phyloP scores from a whole-genome alignment of 179 eudicot species.

The Amaranthus tricolor region DNA sequence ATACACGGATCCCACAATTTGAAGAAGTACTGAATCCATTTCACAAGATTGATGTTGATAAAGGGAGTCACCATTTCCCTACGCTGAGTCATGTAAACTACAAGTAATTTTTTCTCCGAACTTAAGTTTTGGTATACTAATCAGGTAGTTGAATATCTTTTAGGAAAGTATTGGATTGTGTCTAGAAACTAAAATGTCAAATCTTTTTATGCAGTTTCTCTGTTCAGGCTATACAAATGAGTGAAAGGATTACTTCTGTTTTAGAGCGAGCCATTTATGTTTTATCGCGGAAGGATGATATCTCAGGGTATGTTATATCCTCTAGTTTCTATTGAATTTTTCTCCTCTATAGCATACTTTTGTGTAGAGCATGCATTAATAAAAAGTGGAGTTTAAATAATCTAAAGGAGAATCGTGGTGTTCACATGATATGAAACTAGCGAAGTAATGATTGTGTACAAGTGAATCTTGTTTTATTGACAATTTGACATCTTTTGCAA shows the following conservation, averaged over 20 bases:
- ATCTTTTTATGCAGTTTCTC: slow-evolving; percentile 65
- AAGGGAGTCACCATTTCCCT: slow-evolving; percentile 71
- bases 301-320: slow-evolving; percentile 28
- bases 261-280: slow-evolving; percentile 87
- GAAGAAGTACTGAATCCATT: slow-evolving; percentile 80
- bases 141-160: neutral
- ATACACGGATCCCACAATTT: slow-evolving; percentile 72
- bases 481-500: neutral
- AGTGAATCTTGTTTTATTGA: neutral
- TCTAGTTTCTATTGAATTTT: neutral
- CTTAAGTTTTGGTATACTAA: slow-evolving; percentile 9
- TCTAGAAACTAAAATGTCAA: slow-evolving; percentile 7
- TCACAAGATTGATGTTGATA: slow-evolving; percentile 68
- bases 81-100: slow-evolving; percentile 74
- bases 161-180: slow-evolving; percentile 9
- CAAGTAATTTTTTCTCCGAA: slow-evolving; percentile 52
- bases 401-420: neutral
- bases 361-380: slow-evolving; percentile 3
- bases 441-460: neutral
- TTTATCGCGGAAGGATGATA: slow-evolving; percentile 73
- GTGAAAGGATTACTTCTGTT: slow-evolving; percentile 75
- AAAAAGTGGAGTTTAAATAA: neutral
- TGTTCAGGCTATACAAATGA: slow-evolving; percentile 93
- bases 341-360: neutral
- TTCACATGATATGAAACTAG: neutral